Conservation (phyloP, 2,329 filamentous ascomycete genomes). For the Mariannaea sp. region DNA sequence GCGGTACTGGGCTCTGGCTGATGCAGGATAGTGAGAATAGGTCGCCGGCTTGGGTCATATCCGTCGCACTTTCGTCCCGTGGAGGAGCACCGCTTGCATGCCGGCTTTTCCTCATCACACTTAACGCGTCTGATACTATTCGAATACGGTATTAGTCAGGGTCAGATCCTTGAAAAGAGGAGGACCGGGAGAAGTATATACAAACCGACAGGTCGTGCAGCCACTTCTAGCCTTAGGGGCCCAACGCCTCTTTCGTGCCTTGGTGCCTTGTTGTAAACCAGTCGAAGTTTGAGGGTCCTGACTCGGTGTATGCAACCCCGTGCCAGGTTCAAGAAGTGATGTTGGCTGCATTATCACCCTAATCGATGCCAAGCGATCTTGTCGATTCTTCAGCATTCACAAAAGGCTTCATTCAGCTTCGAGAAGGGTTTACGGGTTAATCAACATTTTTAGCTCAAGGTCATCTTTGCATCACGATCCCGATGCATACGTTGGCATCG, state of each 20-base stretch:
- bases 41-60: background rate
- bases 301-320: background rate
- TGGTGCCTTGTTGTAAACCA: background rate
- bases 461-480: too few relatives aligned
- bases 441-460: too few relatives aligned
- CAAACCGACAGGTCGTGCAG: background rate
- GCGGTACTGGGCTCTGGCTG: background rate
- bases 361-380: too few relatives aligned
- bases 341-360: background rate
- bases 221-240: background rate
- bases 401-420: too few relatives aligned
- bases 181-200: background rate
- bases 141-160: background rate
- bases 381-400: too few relatives aligned
- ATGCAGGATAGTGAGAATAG: background rate
- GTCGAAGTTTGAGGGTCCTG: background rate
- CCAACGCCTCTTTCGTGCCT: background rate
- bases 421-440: too few relatives aligned
- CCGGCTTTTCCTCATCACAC: background rate
- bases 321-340: background rate
- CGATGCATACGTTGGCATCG: too few relatives aligned
- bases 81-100: background rate
- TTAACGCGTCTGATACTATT: background rate
- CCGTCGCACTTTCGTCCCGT: background rate
- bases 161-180: background rate